phyloP scores from a whole-genome alignment of 768 basidiomycete species.

The Rhizopogon roseolus region DNA sequence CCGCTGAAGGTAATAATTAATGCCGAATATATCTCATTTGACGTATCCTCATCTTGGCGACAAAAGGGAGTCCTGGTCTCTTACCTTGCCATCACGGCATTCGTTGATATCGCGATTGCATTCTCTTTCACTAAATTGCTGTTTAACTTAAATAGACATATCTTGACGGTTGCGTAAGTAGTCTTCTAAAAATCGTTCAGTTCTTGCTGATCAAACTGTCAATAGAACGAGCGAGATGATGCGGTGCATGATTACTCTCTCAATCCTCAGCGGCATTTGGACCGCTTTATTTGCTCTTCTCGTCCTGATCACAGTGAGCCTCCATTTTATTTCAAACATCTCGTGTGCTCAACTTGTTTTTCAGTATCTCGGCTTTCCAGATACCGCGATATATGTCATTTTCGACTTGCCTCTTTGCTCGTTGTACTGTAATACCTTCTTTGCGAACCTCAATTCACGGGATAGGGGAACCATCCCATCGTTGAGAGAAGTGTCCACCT shows the following conservation, averaged over 20 bases:
- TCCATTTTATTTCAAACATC: background rate
- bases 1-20: background rate
- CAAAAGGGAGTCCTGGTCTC: background rate
- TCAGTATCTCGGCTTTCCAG: slow-evolving; percentile 9
- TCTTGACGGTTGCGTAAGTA: background rate
- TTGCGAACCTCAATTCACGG: slow-evolving; percentile 27
- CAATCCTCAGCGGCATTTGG: background rate
- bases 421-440: slow-evolving; percentile 29
- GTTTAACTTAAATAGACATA: background rate
- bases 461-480: background rate
- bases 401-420: slow-evolving; percentile 27
- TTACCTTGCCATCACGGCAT: background rate
- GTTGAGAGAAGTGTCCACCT: background rate
- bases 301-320: background rate
- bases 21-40: background rate
- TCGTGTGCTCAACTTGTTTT: background rate
- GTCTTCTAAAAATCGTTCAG: background rate
- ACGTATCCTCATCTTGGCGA: background rate
- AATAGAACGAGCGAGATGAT: background rate
- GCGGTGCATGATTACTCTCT: background rate
- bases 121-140: background rate
- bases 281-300: background rate
- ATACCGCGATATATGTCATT: slow-evolving; percentile 16
- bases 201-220: background rate
- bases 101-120: background rate